Conservation (phyloP, 352 stramenopile species). For the Globisporangium carolinianum region DNA sequence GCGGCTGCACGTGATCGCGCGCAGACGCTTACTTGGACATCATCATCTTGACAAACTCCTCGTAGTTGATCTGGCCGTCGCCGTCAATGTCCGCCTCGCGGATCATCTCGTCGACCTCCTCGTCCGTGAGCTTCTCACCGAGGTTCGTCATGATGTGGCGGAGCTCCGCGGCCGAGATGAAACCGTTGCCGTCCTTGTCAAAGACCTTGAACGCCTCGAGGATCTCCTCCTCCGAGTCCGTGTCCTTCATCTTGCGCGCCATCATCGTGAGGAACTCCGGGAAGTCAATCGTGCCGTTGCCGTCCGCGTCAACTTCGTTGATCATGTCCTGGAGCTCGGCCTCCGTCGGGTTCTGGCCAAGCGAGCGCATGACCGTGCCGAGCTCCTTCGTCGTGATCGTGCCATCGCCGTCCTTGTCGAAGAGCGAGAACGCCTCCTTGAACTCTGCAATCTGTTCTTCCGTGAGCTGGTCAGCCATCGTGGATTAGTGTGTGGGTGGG, state of each 20-base stretch:
- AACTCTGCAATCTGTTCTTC: conserved; percentile 99
- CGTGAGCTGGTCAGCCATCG: conserved; percentile 87
- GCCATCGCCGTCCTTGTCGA: conserved; percentile 98
- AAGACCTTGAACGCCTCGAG: conserved; percentile 98
- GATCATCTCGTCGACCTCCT: conserved; percentile 99
- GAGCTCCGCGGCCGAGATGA: conserved; percentile 97
- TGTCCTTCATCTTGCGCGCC: conserved; percentile 99
- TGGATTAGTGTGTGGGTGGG: not conserved
- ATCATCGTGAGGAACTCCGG: conserved; percentile 99
- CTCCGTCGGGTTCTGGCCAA: conserved; percentile 98
- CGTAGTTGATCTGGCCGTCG: conserved; percentile 99
- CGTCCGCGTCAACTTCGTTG: conserved; percentile 99
- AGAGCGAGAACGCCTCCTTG: conserved; percentile 99
- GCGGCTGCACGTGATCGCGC: too few relatives aligned
- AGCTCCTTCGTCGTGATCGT: conserved; percentile 99
- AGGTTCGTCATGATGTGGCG: conserved; percentile 99
- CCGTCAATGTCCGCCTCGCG: conserved; percentile 98
- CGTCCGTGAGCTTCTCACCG: conserved; percentile 97
- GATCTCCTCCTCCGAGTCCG: conserved; percentile 98
- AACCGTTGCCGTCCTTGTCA: conserved; percentile 98
- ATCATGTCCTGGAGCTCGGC: conserved; percentile 99
- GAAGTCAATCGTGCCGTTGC: conserved; percentile 99
- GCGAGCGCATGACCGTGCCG: conserved; percentile 97
- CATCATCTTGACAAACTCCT: conserved; percentile 99
- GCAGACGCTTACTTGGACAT: conserved; percentile 95